Conservation (phyloP, 306 rosid genomes). For the Castanea crenata region DNA sequence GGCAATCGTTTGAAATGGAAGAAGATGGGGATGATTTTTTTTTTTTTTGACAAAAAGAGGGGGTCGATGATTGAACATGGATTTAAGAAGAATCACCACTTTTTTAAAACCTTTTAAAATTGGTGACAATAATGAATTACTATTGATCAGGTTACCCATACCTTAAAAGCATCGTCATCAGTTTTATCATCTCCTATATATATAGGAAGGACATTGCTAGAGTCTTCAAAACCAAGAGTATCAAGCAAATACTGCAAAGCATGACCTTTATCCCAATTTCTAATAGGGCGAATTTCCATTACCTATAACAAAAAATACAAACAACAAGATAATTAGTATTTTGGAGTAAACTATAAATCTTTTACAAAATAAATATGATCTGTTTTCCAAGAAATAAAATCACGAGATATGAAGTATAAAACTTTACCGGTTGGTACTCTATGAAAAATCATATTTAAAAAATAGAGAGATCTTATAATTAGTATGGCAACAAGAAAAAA, state of each 20-base stretch:
- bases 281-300: conserved; percentile 52
- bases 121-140: too few species aligned
- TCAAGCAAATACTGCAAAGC: conserved; percentile 55
- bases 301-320: conserved; percentile 24
- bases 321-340: background rate
- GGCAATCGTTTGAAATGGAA: background rate
- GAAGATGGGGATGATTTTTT: too few species aligned
- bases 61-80: too few species aligned
- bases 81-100: too few species aligned
- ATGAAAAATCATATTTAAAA: too few species aligned
- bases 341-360: too few species aligned
- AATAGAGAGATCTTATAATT: too few species aligned
- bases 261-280: conserved; percentile 56
- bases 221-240: conserved; percentile 40
- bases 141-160: background rate
- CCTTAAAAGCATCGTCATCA: conserved; percentile 72
- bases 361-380: background rate
- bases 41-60: too few species aligned
- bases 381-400: background rate
- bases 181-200: conserved; percentile 59
- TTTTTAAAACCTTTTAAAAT: too few species aligned
- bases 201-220: conserved; percentile 38
- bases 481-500: too few species aligned
- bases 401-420: too few species aligned
- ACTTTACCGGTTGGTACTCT: too few species aligned